Evolutionary conservation across 1,284 basidiomycete genomes (phyloP), one percentile per base, ranked within the genome.

Genomic region (Trichosporon faecale): DNA sequence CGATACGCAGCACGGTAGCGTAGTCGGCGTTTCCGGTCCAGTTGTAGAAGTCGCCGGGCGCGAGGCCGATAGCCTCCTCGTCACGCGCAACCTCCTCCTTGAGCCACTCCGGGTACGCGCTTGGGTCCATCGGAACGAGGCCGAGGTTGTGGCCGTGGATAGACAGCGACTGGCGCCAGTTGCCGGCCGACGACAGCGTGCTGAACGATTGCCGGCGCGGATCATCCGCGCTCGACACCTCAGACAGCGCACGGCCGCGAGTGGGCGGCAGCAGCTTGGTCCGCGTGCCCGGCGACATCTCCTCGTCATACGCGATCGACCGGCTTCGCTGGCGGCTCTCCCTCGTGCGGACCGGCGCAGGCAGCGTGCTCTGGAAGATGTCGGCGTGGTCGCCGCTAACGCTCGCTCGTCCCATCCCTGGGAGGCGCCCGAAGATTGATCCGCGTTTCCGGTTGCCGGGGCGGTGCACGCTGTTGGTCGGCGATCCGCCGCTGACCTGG

Each of bases 1-100:
- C 87, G 66, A 98, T 88, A 46, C 94, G 89, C 21, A 91, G 89
- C 78, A 98, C 95, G 80, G 89, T 91, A 4, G 94, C 95, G 75
- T 93, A 95, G 82, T 94, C 91, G 61, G 89, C 88, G 71, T 88
- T 89, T 35, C 92, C 88, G 2, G 88, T 92, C 94, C 95, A 98
- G 21, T 94, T 79, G 73, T 76, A 84, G 31, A 80, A 76, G 3
- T 77, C 74, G 35, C 70, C 61, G 16, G 65, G 18, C 29, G 69
- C 68, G 25, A 68, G 66, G n/a, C 65, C 67, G 37, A 64, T 65
- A 29, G 25, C 64, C 60, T 35, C 70, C 69, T n/a, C 57, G 46
- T 70, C 70, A 55, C 33, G 52, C 12, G 25, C 14, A 18, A 72
- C 35, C 64, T 68, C 61, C 31, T 72, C 73, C 27, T 63, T 29